Evolutionary conservation across 352 stramenopile species (phyloP).

Genomic region (Phytophthora kernoviae): DNA sequence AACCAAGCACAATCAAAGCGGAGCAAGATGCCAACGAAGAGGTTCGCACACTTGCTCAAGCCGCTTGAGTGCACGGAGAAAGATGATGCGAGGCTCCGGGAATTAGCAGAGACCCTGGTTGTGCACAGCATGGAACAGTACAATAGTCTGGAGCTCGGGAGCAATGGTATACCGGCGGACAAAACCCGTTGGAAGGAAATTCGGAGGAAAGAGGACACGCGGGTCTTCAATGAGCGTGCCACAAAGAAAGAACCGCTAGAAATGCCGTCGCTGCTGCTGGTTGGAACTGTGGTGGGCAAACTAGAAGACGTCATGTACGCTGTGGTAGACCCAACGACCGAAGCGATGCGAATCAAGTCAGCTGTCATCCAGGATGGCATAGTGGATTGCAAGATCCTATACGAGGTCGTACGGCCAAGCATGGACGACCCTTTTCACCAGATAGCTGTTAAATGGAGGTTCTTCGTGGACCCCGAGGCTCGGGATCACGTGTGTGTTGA

Average conservation of each 20-base stretch:
- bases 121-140: constrained; percentile 18
- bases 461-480: constrained; percentile 18
- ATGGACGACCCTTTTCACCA: constrained; percentile 41
- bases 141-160: constrained; percentile 6
- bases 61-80: not conserved
- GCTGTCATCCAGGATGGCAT: constrained; percentile 40
- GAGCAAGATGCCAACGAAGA: not conserved
- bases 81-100: not conserved
- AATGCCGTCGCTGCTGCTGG: constrained; percentile 28
- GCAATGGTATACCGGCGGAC: not conserved
- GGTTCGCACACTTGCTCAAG: not conserved
- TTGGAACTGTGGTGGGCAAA: constrained; percentile 21
- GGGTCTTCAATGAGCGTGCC: constrained; percentile 32
- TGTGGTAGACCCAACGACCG: constrained; percentile 24
- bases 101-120: constrained; percentile 31
- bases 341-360: constrained; percentile 40
- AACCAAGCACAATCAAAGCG: too few relatives aligned
- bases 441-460: constrained; percentile 39
- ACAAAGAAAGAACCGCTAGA: constrained; percentile 2
- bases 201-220: constrained; percentile 23
- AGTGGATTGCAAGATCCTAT: constrained; percentile 33
- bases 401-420: constrained; percentile 9
- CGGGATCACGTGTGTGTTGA: constrained; percentile 58
- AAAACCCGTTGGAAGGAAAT: constrained; percentile 28
- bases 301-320: constrained; percentile 41